Evolutionary conservation across 495 filamentous ascomycete genomes (phyloP).

Genomic region (Podospora bellae-mahoneyi): DNA sequence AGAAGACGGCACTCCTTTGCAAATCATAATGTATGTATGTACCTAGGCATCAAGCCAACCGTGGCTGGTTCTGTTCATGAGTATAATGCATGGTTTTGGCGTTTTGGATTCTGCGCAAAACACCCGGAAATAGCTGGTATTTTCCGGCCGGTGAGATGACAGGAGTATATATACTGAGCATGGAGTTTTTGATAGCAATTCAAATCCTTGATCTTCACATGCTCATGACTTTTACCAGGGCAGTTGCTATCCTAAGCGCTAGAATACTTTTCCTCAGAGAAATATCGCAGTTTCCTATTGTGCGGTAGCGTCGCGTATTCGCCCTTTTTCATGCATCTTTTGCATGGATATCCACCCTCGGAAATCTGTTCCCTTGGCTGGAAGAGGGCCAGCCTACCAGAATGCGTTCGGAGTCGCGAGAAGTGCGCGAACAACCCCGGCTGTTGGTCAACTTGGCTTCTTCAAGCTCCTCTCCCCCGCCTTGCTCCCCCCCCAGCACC

Average conservation of each 20-base stretch:
- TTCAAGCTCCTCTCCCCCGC: conserved; percentile 3
- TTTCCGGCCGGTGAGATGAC: background rate
- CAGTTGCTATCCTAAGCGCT: background rate
- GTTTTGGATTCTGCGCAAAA: conserved; percentile 1
- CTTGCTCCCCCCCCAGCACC: conserved; percentile 7
- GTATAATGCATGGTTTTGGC: conserved; percentile 15
- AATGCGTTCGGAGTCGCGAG: conserved; percentile 26
- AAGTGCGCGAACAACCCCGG: conserved; percentile 9
- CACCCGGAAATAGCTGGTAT: background rate
- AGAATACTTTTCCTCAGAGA: background rate
- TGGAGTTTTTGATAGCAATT: background rate
- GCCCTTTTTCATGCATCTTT: background rate
- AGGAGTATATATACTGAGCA: background rate
- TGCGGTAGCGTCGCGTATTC: background rate
- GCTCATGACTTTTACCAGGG: background rate
- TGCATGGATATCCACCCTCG: conserved; percentile 1
- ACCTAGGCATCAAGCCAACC: background rate
- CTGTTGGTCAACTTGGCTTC: conserved; percentile 1
- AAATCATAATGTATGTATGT: background rate
- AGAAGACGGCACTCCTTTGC: conserved; percentile 24
- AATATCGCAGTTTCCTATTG: background rate
- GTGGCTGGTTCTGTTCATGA: background rate
- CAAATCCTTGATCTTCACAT: background rate
- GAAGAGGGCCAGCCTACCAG: background rate
- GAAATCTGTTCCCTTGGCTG: conserved; percentile 6